phyloP scores from a whole-genome alignment of 331 rosid species.

The Quercus lobata region DNA sequence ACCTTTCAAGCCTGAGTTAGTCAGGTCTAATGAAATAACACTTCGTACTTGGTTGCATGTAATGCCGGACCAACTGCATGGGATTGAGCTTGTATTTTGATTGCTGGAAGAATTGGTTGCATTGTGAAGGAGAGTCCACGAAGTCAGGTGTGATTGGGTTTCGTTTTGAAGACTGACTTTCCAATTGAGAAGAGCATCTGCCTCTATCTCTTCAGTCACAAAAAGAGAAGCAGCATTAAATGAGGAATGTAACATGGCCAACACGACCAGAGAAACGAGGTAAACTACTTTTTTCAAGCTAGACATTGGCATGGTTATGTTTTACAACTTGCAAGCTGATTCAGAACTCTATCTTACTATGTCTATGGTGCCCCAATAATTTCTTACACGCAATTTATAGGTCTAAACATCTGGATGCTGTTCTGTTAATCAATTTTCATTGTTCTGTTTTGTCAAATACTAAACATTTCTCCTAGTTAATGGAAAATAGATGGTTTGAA shows the following conservation, averaged over 20 bases:
- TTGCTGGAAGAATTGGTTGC: background rate
- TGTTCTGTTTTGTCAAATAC: too few species aligned
- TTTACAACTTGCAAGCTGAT: background rate
- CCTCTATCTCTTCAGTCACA: background rate
- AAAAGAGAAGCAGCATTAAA: background rate
- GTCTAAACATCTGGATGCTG: too few species aligned
- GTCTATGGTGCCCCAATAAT: too few species aligned
- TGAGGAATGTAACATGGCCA: background rate
- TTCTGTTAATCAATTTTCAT: too few species aligned
- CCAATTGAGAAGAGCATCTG: slow-evolving; percentile 29
- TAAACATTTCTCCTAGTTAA: too few species aligned
- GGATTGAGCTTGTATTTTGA: background rate
- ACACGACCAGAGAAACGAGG: background rate
- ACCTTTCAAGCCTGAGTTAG: slow-evolving; percentile 6
- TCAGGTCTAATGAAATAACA: slow-evolving; percentile 7
- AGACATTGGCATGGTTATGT: background rate
- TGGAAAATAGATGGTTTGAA: too few species aligned
- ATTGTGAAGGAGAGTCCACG: slow-evolving; percentile 6
- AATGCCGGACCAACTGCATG: slow-evolving; percentile 26
- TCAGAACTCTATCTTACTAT: background rate
- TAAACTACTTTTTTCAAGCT: background rate
- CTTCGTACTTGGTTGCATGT: slow-evolving; percentile 4
- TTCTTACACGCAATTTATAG: too few species aligned
- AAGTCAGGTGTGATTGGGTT: background rate
- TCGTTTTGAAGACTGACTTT: slow-evolving; percentile 13